Evolutionary conservation across 768 basidiomycete species (phyloP).

Genomic region (Gymnopilus junonius): DNA sequence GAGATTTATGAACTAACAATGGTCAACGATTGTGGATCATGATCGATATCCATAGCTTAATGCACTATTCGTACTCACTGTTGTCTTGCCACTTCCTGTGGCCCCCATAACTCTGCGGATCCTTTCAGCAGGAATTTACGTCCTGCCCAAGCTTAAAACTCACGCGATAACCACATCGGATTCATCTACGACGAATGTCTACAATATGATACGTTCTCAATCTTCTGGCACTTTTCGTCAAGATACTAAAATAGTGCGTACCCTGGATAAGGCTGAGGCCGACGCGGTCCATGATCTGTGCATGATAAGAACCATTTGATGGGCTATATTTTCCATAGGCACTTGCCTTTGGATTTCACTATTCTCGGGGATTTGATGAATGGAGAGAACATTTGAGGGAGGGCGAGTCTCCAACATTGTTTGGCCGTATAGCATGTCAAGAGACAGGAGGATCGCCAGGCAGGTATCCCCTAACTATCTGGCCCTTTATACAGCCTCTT

Average conservation of each 20-base stretch:
- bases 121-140: not conserved
- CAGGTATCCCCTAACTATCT: not conserved
- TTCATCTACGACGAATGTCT: not conserved
- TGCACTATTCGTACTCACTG: constrained; percentile 21
- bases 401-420: not conserved
- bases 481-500: not conserved
- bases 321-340: not conserved
- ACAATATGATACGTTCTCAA: not conserved
- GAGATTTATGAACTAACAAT: constrained; percentile 57
- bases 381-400: not conserved
- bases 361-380: not conserved
- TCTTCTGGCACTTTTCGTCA: not conserved
- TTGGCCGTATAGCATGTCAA: constrained; percentile 2
- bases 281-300: not conserved
- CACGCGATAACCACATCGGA: constrained; percentile 1
- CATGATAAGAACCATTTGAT: not conserved
- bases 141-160: not conserved
- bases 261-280: not conserved
- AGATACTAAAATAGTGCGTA: too few species aligned
- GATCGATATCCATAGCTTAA: not conserved
- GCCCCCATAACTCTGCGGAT: constrained; percentile 37
- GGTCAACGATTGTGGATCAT: not conserved
- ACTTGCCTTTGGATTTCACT: not conserved
- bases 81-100: constrained; percentile 42
- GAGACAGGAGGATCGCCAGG: not conserved